A percentile compares a stretch with the other conserved stretches of the same genome.
These are phyloP conservation scores for Camelina laxa DNA, from an alignment of 345 rosid species.

Conservation along the genomic window DNA sequence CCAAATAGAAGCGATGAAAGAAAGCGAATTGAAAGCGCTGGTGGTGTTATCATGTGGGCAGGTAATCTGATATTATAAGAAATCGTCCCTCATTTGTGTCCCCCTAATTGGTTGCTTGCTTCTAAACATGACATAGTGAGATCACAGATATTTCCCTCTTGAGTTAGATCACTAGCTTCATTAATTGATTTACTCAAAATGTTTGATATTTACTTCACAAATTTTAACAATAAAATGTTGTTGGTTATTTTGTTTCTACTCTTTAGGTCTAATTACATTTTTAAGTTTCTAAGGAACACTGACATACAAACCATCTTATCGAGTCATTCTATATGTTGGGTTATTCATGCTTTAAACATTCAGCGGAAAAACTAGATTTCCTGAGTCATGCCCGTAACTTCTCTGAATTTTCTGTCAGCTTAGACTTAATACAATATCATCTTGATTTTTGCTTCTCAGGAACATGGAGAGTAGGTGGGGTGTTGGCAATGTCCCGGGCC, in stretches of 20 bases:
- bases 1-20: constrained; percentile 98
- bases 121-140: constrained; percentile 16
- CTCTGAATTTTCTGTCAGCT: constrained; percentile 44
- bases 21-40: constrained; percentile 95
- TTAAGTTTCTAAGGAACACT: constrained; percentile 16
- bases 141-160: not conserved
- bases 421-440: constrained; percentile 9
- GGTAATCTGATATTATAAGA: constrained; percentile 53
- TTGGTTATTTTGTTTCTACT: not conserved
- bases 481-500: constrained; percentile 98
- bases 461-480: constrained; percentile 99
- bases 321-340: not conserved
- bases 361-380: not conserved
- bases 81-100: not conserved
- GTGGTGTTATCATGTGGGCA: constrained; percentile 99
- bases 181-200: constrained; percentile 1
- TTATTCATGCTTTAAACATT: constrained; percentile 11
- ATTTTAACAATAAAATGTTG: not conserved
- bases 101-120: constrained; percentile 13
- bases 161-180: constrained; percentile 5
- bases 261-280: constrained; percentile 5
- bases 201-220: not conserved
- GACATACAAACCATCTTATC: not conserved
- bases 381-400: constrained; percentile 13
- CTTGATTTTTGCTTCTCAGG: constrained; percentile 56